Percentiles rank a stretch among this genome's conserved stretches.
Evolutionary conservation across 352 stramenopile genomes (phyloP).

Genomic region (Thalassiosira exigua): DNA sequence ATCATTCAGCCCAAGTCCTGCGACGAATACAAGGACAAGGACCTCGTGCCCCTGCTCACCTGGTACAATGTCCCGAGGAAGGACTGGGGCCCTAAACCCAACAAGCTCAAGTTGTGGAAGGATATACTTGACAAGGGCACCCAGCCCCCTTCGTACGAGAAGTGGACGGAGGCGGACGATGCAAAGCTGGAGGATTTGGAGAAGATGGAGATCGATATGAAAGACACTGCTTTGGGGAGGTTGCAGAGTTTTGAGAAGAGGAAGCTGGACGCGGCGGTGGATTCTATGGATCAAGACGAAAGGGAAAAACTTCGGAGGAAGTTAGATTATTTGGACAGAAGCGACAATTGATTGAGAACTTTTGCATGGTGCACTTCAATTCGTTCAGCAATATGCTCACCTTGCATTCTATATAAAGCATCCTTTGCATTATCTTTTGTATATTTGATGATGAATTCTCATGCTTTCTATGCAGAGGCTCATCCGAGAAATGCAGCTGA

Average conservation of each 20-base stretch:
- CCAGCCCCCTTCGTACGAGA: background rate
- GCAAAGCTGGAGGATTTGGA: background rate
- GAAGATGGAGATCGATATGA: slow-evolving; percentile 1
- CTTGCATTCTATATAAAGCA: no score
- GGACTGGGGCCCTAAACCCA: background rate
- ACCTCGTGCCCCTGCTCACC: slow-evolving; percentile 3
- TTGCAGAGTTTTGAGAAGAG: background rate
- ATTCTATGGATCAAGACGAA: background rate
- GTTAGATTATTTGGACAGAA: background rate
- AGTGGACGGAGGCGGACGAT: slow-evolving; percentile 10
- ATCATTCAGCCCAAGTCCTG: slow-evolving; percentile 10
- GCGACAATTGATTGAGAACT: no score
- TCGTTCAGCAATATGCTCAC: no score
- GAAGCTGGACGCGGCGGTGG: background rate
- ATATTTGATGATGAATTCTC: background rate
- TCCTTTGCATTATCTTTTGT: no score
- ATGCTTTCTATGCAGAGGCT: no score
- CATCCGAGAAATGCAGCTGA: no score
- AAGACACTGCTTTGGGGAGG: slow-evolving; percentile 4
- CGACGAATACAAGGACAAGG: background rate
- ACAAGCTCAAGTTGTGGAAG: background rate
- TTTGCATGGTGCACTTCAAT: no score
- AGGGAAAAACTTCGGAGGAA: background rate
- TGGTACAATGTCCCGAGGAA: slow-evolving; percentile 5
- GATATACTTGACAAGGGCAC: background rate